Evolutionary conservation across 768 basidiomycete genomes (phyloP), one percentile per base, ranked within the genome.

Genomic region (Cyclocybe cylindracea): DNA sequence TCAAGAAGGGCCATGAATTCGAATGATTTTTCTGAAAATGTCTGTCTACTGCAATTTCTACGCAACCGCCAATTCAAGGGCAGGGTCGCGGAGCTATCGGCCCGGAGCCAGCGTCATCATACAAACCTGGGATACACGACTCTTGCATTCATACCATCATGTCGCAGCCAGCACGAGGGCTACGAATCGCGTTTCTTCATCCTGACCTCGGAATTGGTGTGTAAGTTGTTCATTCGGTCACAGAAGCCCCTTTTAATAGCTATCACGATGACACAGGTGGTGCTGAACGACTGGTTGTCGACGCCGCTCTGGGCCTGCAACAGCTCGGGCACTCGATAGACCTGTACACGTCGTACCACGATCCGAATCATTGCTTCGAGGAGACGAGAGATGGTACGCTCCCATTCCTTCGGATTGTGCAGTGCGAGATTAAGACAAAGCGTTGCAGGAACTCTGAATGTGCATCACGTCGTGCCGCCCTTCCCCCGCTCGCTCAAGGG

Each of bases 161-260:
- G 24, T 24, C 24, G 24, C 24, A 24, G 24, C 5, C 24, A 24
- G 3, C 24, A 24, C 24, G 24, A 24, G 5, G 24, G 5, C 40
- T 71, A 9, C 63, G 67, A 53, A 72, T 97, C 54, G 94, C 91
- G 4, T 93, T 97, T 69, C 77, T 97, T 48, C 95, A 98, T 65
- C 95, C 95, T 33, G 95, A 98, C 73, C 76, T 98, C 4, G 95
- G 95, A 51, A 94, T 98, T 45, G 95, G 94, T 94, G 59, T 63
- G 65, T 64, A 50, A 45, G 18, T n/a, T 35, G 43, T 52, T 39
- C 60, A 24, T 34, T 45, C 40, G 48, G 38, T 51, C 31, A 51
- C 40, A 51, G 54, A 39, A 41, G 39, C 49, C 14, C 45, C 11
- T 46, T 39, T 53, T 62, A 46, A 56, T 50, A 16, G n/a, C 39